These are phyloP conservation scores for Myxozyma udenii DNA, from an alignment of 805 yeast species.

Conservation along the genomic window DNA sequence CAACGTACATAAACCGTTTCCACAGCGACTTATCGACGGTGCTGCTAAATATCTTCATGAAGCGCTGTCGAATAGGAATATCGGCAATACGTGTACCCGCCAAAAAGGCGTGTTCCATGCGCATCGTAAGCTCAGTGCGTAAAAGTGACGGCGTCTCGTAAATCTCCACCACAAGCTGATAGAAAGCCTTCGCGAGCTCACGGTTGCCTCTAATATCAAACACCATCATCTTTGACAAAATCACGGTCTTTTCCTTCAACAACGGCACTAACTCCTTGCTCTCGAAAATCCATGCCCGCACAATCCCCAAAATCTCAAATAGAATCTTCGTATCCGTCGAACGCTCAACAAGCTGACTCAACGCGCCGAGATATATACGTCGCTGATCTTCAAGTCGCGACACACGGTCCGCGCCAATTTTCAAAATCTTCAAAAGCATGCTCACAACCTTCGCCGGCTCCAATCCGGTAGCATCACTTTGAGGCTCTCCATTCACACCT, in stretches of 20 bases:
- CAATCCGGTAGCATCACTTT: constrained; percentile 45
- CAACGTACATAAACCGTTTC: constrained; percentile 77
- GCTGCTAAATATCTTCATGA: constrained; percentile 74
- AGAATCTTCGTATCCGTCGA: constrained; percentile 74
- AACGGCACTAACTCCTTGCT: constrained; percentile 86
- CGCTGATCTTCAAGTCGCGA: constrained; percentile 90
- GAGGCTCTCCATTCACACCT: constrained; percentile 7
- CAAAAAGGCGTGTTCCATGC: constrained; percentile 94
- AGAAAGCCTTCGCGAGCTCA: constrained; percentile 70
- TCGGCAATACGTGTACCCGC: constrained; percentile 88
- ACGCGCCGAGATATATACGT: constrained; percentile 74
- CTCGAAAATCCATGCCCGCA: constrained; percentile 86
- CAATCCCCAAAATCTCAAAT: constrained; percentile 69
- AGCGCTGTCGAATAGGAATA: constrained; percentile 64
- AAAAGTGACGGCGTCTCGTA: constrained; percentile 76
- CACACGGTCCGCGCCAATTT: constrained; percentile 75
- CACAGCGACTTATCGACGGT: constrained; percentile 75
- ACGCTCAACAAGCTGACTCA: constrained; percentile 87
- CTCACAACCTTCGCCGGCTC: constrained; percentile 80
- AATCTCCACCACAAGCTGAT: constrained; percentile 79
- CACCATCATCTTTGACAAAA: constrained; percentile 86
- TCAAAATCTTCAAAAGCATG: constrained; percentile 69
- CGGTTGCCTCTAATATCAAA: constrained; percentile 87
- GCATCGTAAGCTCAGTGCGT: constrained; percentile 82
- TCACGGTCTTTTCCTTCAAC: constrained; percentile 91